A percentile compares a stretch with the other conserved stretches of the same genome.
These are phyloP conservation scores for Lagerstroemia speciosa DNA, from an alignment of 345 rosid species.

Conservation along the genomic window DNA sequence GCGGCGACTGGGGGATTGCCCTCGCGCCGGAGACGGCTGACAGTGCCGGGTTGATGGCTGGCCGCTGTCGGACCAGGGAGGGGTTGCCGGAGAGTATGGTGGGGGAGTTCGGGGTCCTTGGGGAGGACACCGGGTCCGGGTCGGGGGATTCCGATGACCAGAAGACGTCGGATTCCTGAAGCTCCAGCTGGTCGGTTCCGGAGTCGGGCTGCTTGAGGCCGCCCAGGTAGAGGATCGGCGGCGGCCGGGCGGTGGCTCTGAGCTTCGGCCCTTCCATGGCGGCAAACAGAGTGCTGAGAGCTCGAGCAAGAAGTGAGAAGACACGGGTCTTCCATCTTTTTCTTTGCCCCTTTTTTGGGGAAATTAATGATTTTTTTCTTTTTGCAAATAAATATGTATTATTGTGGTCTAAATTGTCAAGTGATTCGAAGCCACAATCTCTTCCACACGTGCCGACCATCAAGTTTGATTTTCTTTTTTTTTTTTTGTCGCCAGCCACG, in stretches of 20 bases:
- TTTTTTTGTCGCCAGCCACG: too few relatives aligned
- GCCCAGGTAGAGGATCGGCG: neutral
- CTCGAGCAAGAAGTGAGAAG: neutral
- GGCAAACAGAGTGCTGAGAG: neutral
- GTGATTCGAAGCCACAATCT: neutral
- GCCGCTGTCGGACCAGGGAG: conserved; percentile 5
- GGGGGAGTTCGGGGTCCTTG: neutral
- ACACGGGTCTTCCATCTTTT: neutral
- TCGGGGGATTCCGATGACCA: conserved; percentile 4
- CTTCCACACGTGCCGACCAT: neutral
- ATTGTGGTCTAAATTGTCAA: neutral
- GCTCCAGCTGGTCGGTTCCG: conserved; percentile 6
- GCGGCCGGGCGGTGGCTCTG: neutral
- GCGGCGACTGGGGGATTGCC: conserved; percentile 7
- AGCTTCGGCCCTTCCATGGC: conserved; percentile 4
- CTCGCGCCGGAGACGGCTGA: conserved; percentile 10
- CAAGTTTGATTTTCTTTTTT: too few relatives aligned
- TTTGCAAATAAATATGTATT: neutral
- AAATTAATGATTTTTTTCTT: neutral
- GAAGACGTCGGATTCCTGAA: conserved; percentile 12
- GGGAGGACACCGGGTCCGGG: conserved; percentile 2
- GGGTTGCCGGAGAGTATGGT: conserved; percentile 5
- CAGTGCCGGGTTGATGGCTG: conserved; percentile 9
- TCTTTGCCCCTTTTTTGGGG: neutral
- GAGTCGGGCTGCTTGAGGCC: conserved; percentile 1